Evolutionary conservation across 176 grass and related monocot genomes (phyloP).

Genomic region (Phoenix dactylifera): DNA sequence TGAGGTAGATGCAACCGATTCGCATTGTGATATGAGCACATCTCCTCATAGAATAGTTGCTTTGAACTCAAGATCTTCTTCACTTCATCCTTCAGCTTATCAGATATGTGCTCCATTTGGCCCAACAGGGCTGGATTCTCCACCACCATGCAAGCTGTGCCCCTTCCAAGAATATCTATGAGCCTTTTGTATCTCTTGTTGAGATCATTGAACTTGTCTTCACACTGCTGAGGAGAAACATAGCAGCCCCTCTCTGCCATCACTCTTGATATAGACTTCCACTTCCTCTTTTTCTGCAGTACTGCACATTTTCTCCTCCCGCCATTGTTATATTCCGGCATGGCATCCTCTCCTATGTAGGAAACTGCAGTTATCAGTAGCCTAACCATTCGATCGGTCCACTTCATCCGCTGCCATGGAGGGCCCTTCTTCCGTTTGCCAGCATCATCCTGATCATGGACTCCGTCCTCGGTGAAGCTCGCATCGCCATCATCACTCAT

Average conservation of each 20-base stretch:
- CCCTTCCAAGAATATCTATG: constrained; percentile 48
- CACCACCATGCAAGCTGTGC: constrained; percentile 47
- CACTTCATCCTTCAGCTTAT: constrained; percentile 46
- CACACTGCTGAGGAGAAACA: constrained; percentile 61
- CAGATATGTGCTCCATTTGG: constrained; percentile 28
- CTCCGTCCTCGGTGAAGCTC: constrained; percentile 29
- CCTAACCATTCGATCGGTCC: constrained; percentile 54
- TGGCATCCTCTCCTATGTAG: constrained; percentile 38
- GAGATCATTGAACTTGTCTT: constrained; percentile 75
- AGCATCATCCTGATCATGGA: constrained; percentile 22
- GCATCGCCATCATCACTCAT: constrained; percentile 33
- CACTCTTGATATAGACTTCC: constrained; percentile 55
- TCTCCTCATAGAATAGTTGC: constrained; percentile 64
- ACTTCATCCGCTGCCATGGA: constrained; percentile 56
- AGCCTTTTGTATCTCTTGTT: constrained; percentile 74
- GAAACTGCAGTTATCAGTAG: constrained; percentile 49
- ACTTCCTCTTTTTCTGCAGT: constrained; percentile 63
- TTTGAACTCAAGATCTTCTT: constrained; percentile 61
- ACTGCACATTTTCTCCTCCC: constrained; percentile 34
- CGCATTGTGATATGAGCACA: constrained; percentile 63
- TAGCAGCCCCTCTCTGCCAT: constrained; percentile 46
- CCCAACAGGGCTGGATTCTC: constrained; percentile 48
- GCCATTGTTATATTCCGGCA: constrained; percentile 21
- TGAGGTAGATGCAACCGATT: constrained; percentile 38
- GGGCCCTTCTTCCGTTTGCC: constrained; percentile 42